phyloP scores from a whole-genome alignment of 257 asterid genomes.

The Capsicum pubescens region DNA sequence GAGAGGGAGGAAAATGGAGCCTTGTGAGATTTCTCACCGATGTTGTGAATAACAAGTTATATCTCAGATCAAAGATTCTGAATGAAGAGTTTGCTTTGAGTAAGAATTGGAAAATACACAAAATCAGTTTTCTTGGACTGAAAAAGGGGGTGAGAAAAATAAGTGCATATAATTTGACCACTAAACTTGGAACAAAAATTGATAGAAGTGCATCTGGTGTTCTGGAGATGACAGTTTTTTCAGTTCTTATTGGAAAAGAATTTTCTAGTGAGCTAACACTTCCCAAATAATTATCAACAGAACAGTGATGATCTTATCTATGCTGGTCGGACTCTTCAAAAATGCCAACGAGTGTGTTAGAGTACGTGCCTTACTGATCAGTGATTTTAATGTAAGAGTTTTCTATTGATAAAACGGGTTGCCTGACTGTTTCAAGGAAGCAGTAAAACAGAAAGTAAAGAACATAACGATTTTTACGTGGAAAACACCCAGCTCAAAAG shows the following conservation, averaged over 20 bases:
- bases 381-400: too few relatives aligned
- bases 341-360: too few relatives aligned
- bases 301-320: not conserved
- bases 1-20: slow-evolving; percentile 55
- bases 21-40: slow-evolving; percentile 26
- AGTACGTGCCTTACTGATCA: too few relatives aligned
- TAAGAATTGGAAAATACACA: slow-evolving; percentile 27
- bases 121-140: slow-evolving; percentile 29
- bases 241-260: slow-evolving; percentile 14
- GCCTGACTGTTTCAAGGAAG: too few relatives aligned
- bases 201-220: slow-evolving; percentile 8
- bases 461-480: too few relatives aligned
- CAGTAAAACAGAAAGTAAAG: too few relatives aligned
- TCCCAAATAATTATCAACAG: not conserved
- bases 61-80: slow-evolving; percentile 21
- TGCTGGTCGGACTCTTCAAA: too few relatives aligned
- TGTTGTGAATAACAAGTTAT: not conserved
- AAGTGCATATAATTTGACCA: not conserved
- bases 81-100: slow-evolving; percentile 30
- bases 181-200: not conserved
- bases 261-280: slow-evolving; percentile 14
- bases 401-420: too few relatives aligned
- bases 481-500: too few relatives aligned
- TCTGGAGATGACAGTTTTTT: slow-evolving; percentile 27
- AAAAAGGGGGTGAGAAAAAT: not conserved